phyloP scores from a whole-genome alignment of 2,329 filamentous ascomycete species.

The Fusarium aywerte region DNA sequence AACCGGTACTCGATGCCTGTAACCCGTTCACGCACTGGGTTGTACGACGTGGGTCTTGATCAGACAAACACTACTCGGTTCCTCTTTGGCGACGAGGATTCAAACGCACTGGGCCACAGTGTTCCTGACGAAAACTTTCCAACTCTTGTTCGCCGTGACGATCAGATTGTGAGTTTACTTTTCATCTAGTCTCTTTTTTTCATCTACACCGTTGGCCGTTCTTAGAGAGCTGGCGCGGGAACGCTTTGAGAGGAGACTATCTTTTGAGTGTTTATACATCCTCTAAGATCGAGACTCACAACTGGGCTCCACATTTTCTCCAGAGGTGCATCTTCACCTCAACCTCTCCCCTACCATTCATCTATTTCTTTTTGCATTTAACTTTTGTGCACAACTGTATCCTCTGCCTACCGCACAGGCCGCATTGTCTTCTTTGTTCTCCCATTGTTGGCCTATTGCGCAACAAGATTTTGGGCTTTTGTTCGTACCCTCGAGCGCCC shows the following conservation, averaged over 20 bases:
- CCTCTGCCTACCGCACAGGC: slow-evolving; percentile 8
- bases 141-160: slow-evolving; percentile 76
- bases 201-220: not conserved
- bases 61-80: slow-evolving; percentile 88
- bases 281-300: slow-evolving; percentile 18
- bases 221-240: not conserved
- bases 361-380: slow-evolving; percentile 18
- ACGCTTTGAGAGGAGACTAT: slow-evolving; percentile 8
- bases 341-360: slow-evolving; percentile 16
- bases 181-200: slow-evolving; percentile 4
- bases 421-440: not conserved
- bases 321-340: slow-evolving; percentile 33
- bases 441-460: not conserved
- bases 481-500: slow-evolving; percentile 4
- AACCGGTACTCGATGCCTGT: slow-evolving; percentile 97
- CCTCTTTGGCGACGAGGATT: slow-evolving; percentile 83
- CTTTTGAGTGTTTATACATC: slow-evolving; percentile 16
- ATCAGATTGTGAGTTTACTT: slow-evolving; percentile 62
- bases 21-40: slow-evolving; percentile 73
- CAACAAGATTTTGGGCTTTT: slow-evolving; percentile 19
- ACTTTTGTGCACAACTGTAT: slow-evolving; percentile 14
- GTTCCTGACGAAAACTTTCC: slow-evolving; percentile 87
- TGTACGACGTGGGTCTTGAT: slow-evolving; percentile 77
- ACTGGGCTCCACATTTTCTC: slow-evolving; percentile 39
- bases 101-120: slow-evolving; percentile 56